Conservation (phyloP, 768 basidiomycete genomes). For the Nidularia sp. region DNA sequence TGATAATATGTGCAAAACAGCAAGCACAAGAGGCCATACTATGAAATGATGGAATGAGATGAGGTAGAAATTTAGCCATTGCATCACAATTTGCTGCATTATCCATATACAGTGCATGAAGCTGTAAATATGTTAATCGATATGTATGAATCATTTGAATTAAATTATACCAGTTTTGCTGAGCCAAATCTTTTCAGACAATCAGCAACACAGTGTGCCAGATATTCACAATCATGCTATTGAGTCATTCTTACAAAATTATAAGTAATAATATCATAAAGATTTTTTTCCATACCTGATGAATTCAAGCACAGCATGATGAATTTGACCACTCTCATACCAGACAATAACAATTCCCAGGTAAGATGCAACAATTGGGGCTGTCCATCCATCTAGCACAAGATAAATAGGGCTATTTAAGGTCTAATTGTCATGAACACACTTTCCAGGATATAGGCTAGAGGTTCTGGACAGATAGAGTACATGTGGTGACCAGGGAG, state of each 20-base stretch:
- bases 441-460: too few species aligned
- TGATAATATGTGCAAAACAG: conserved; percentile 27
- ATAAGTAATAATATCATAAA: conserved; percentile 14
- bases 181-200: conserved; percentile 21
- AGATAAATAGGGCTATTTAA: too few species aligned
- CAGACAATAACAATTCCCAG: too few species aligned
- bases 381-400: too few species aligned
- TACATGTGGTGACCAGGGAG: too few species aligned
- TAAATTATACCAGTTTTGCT: conserved; percentile 14
- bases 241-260: conserved; percentile 16
- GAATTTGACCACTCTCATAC: too few species aligned
- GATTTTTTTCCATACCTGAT: conserved; percentile 19
- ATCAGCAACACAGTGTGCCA: conserved; percentile 16
- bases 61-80: conserved; percentile 13
- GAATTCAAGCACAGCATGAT: conserved; percentile 26
- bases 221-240: conserved; percentile 20
- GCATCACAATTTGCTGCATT: conserved; percentile 23
- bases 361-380: too few species aligned
- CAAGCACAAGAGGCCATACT: conserved; percentile 10
- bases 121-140: conserved; percentile 18
- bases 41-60: conserved; percentile 14
- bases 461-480: too few species aligned
- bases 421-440: too few species aligned
- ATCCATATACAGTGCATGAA: conserved; percentile 27
- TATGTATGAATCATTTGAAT: conserved; percentile 1